Conservation (phyloP, 2,329 filamentous ascomycete species). For the Colletotrichum sp. region DNA sequence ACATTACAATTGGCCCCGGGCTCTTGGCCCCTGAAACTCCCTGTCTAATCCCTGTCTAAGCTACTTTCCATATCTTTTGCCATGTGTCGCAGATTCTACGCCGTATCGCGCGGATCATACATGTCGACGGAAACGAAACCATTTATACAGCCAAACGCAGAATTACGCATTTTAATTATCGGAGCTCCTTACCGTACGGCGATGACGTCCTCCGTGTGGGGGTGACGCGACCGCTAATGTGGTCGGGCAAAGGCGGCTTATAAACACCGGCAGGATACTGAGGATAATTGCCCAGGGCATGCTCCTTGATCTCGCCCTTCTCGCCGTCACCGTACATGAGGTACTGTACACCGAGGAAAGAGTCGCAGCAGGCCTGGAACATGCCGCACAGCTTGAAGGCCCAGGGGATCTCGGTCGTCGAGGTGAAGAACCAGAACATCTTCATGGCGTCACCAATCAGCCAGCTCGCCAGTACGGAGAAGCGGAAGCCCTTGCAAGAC, state of each 20-base stretch:
- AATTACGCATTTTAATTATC: neutral
- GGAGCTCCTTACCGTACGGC: conserved; percentile 28
- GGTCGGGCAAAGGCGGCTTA: conserved; percentile 32
- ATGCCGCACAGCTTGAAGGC: conserved; percentile 84
- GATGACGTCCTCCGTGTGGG: conserved; percentile 41
- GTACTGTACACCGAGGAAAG: conserved; percentile 77
- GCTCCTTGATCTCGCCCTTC: conserved; percentile 39
- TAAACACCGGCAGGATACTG: conserved; percentile 34
- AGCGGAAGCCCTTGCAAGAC: conserved; percentile 78
- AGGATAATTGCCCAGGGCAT: conserved; percentile 33
- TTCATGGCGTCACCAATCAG: conserved; percentile 84
- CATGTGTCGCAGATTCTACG: neutral
- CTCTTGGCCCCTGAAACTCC: conserved; percentile 14
- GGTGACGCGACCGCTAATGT: conserved; percentile 39
- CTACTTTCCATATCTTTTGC: conserved; percentile 1
- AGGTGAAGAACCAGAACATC: conserved; percentile 84
- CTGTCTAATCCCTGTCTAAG: conserved; percentile 20
- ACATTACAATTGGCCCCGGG: conserved; percentile 12
- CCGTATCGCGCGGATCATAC: neutral
- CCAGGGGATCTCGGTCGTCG: conserved; percentile 72
- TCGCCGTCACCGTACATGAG: conserved; percentile 67
- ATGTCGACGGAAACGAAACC: neutral
- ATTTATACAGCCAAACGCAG: neutral
- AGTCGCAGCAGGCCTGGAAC: conserved; percentile 81
- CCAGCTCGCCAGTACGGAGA: conserved; percentile 80